Evolutionary conservation across 192 early-diverging fungal genomes (phyloP), one percentile per base, ranked within the genome.

Genomic region (Umbelopsis sp.): DNA sequence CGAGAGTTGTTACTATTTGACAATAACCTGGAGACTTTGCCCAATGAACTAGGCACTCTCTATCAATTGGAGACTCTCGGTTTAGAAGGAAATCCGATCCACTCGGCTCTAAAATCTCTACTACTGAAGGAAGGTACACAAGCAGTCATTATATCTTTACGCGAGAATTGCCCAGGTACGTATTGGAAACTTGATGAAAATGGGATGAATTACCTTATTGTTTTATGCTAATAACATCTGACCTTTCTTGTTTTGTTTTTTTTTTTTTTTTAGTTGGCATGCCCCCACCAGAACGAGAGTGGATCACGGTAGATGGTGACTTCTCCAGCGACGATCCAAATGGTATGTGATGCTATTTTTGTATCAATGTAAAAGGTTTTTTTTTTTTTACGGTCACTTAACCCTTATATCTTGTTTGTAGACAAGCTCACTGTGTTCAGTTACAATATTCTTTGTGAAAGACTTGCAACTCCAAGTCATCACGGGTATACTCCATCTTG

Each of bases 401-500:
- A n/a, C n/a, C n/a, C n/a, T n/a, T n/a, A n/a, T n/a, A n/a, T n/a
- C n/a, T n/a, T n/a, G n/a, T 21, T n/a, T 29, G n/a, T 54, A 92
- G 97, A 98, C 70, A 83, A 90, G 11, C 90, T 97, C 38, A 95
- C 95, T 0, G 89, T 96, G 8, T 88, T 99, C 72, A 94, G 87
- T 73, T 98, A 97, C 85, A 99, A 99, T 80, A 92, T 92, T 45
- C 85, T 99, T 21, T 91, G 89, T 71, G 91, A 95, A 38, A 93
- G 91, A 77, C 97, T 96, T 72, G 95, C 95, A 3, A 92, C 96
- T 2, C 81, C 93, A 36, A 89, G 91, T 73, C 83, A 88, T 77
- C 98, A 97, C 84, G 91, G 90, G 47, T 99, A 99, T 82, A 93
- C 93, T 22, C 97, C 97, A 26, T 92, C 94, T 10, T 99, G 96